These are phyloP conservation scores for Agapanthus africanus DNA, from an alignment of 106 monocot species.

Conservation along the genomic window DNA sequence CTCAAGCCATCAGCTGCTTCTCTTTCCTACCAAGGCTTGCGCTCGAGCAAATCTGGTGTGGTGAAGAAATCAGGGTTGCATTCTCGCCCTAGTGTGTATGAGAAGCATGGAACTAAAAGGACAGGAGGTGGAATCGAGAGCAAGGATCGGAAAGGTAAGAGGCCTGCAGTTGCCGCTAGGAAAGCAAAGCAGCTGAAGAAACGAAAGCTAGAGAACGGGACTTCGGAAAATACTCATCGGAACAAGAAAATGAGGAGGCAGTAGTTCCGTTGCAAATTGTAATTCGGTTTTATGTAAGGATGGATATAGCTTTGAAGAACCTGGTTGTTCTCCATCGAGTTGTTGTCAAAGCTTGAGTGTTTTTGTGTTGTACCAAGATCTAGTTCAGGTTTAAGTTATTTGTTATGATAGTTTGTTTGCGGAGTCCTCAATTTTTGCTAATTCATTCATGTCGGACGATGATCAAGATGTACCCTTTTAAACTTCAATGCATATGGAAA, in stretches of 20 bases:
- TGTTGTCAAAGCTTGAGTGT: too few relatives aligned
- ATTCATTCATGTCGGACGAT: too few relatives aligned
- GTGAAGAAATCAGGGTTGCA: conserved; percentile 38
- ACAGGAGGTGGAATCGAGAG: conserved; percentile 6
- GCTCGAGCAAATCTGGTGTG: conserved; percentile 63
- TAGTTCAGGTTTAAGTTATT: too few relatives aligned
- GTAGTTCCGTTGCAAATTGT: too few relatives aligned
- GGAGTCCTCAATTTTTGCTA: too few relatives aligned
- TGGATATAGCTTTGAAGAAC: too few relatives aligned
- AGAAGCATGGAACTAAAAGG: conserved; percentile 6
- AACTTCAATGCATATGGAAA: too few relatives aligned
- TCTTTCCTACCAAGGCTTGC: conserved; percentile 73
- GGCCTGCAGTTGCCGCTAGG: conserved; percentile 85
- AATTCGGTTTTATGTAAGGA: too few relatives aligned
- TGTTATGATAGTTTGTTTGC: too few relatives aligned
- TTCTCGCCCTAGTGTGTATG: neutral
- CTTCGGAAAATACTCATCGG: conserved; percentile 40
- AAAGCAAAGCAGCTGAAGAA: conserved; percentile 67
- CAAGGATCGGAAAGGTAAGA: conserved; percentile 29
- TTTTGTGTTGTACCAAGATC: too few relatives aligned
- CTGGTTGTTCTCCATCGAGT: too few relatives aligned
- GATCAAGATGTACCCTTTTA: too few relatives aligned
- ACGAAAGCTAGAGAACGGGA: conserved; percentile 48
- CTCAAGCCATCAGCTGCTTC: conserved; percentile 24
- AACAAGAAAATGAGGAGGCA: conserved; percentile 51